phyloP scores from a whole-genome alignment of 441 rosid genomes.

The Bruguiera hainesii region DNA sequence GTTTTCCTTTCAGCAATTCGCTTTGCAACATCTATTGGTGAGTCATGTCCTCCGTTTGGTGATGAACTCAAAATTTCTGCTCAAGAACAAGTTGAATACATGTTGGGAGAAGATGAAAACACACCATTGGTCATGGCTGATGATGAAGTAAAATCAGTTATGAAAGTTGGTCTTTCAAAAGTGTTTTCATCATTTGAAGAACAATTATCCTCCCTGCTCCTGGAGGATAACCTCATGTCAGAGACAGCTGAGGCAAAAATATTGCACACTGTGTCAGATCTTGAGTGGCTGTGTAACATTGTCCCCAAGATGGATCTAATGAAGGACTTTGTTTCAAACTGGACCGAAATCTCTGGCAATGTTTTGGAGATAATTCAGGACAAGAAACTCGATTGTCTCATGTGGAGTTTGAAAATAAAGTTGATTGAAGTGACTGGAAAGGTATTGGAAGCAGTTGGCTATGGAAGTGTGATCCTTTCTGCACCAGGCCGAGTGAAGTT shows the following conservation, averaged over 20 bases:
- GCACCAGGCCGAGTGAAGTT: constrained; percentile 46
- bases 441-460: constrained; percentile 84
- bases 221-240: constrained; percentile 25
- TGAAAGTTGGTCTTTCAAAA: constrained; percentile 47
- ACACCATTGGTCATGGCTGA: constrained; percentile 46
- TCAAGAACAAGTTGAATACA: constrained; percentile 83
- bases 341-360: constrained; percentile 53
- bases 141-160: constrained; percentile 64
- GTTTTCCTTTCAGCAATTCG: constrained; percentile 75
- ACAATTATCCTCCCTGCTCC: constrained; percentile 45
- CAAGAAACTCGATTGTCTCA: constrained; percentile 40
- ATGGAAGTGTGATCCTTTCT: constrained; percentile 72
- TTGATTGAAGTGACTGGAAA: constrained; percentile 71
- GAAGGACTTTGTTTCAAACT: constrained; percentile 75
- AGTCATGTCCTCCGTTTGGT: constrained; percentile 49
- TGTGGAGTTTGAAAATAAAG: constrained; percentile 75
- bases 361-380: constrained; percentile 50
- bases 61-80: constrained; percentile 76
- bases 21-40: constrained; percentile 62
- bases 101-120: constrained; percentile 72
- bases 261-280: constrained; percentile 45
- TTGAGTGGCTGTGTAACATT: constrained; percentile 67
- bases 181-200: constrained; percentile 47
- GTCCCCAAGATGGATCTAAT: constrained; percentile 68
- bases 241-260: constrained; percentile 35